Evolutionary conservation across 345 rosid species (phyloP).

Genomic region (Firmiana major): DNA sequence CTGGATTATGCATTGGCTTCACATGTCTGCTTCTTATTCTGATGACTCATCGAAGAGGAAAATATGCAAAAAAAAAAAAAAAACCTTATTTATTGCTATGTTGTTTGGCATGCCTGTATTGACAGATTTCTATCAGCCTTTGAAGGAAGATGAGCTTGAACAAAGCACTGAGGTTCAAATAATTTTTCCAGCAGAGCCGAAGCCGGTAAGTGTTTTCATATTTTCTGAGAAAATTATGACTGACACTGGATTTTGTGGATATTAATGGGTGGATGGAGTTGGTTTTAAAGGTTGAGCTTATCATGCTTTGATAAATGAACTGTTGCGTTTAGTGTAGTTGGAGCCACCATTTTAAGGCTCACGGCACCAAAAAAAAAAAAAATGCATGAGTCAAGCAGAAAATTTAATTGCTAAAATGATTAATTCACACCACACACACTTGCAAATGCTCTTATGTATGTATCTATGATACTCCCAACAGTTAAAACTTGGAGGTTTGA

Average conservation of each 20-base stretch:
- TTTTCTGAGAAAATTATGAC: not conserved
- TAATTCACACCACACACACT: not conserved
- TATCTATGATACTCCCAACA: not conserved
- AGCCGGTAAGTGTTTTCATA: conserved; percentile 57
- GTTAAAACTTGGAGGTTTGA: not conserved
- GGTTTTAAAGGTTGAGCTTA: not conserved
- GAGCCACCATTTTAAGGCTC: not conserved
- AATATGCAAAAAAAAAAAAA: not conserved
- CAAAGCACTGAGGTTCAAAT: conserved; percentile 85
- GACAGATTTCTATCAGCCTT: conserved; percentile 86
- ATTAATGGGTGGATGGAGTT: not conserved
- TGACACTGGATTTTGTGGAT: conserved; percentile 16
- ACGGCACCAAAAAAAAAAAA: too few relatives aligned
- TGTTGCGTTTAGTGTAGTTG: not conserved
- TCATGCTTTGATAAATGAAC: not conserved
- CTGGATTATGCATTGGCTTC: not conserved
- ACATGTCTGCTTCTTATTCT: not conserved
- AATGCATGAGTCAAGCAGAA: not conserved
- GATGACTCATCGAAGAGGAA: not conserved
- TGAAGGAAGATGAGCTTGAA: conserved; percentile 81
- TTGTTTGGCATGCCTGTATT: conserved; percentile 8
- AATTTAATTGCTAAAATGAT: not conserved
- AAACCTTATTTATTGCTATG: not conserved
- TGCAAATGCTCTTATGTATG: not conserved
- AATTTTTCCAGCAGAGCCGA: conserved; percentile 69